Evolutionary conservation across 164 flowering plant species (phyloP).

Genomic region (Stephania yunnanensis): DNA sequence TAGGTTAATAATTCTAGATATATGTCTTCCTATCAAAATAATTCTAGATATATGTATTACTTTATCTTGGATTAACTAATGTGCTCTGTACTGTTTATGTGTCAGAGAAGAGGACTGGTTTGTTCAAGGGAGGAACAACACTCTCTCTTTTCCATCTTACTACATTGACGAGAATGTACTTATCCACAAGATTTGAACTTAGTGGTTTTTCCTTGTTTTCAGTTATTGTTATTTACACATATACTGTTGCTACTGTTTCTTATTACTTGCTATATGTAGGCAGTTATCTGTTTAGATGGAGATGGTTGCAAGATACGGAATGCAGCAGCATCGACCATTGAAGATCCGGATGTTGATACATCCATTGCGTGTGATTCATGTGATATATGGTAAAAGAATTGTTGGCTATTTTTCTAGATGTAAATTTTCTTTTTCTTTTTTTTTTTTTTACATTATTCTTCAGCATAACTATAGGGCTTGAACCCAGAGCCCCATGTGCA

Average conservation of each 20-base stretch:
- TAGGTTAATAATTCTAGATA: neutral
- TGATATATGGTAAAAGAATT: slow-evolving; percentile 56
- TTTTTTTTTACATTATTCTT: neutral
- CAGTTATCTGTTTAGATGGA: slow-evolving; percentile 96
- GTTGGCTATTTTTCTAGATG: neutral
- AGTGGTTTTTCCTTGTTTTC: slow-evolving; percentile 4
- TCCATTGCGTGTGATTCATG: slow-evolving; percentile 99
- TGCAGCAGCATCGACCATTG: slow-evolving; percentile 41
- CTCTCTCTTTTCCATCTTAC: slow-evolving; percentile 91
- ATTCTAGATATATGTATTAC: neutral
- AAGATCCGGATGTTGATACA: slow-evolving; percentile 64
- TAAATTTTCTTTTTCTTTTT: neutral
- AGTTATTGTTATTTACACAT: neutral
- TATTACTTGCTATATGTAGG: slow-evolving; percentile 47
- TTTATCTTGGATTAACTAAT: slow-evolving; percentile 7
- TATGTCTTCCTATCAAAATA: neutral
- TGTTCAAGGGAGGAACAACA: slow-evolving; percentile 69
- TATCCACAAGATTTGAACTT: slow-evolving; percentile 12
- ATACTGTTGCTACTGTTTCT: slow-evolving; percentile 9
- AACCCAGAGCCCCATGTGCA: neutral
- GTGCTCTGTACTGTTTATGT: slow-evolving; percentile 5
- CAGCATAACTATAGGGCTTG: neutral
- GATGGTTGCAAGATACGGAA: slow-evolving; percentile 85
- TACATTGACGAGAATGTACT: slow-evolving; percentile 98
- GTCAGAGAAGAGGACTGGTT: slow-evolving; percentile 94